Percentiles rank a stretch among this genome's conserved stretches.
These are phyloP conservation scores for Neoascochyta sp. DNA, from an alignment of 2,329 filamentous ascomycete genomes.

Conservation along the genomic window DNA sequence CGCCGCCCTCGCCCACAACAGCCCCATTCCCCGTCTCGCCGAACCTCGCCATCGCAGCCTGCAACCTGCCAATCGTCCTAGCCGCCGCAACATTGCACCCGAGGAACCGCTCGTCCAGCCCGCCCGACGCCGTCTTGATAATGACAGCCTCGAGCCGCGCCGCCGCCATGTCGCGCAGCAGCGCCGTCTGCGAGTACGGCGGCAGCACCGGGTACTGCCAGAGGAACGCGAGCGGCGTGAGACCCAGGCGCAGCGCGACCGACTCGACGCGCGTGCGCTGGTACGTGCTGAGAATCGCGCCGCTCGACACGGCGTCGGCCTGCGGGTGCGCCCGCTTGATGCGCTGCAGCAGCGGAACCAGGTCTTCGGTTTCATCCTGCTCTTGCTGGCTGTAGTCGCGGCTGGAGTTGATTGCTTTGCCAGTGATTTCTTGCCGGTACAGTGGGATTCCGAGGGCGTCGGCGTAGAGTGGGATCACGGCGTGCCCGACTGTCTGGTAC, in stretches of 20 bases:
- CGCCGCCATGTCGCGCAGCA: constrained; percentile 77
- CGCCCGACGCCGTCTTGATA: constrained; percentile 90
- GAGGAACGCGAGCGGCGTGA: constrained; percentile 78
- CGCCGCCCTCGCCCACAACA: constrained; percentile 85
- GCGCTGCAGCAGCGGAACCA: constrained; percentile 68
- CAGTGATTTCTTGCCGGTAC: constrained; percentile 73
- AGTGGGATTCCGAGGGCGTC: constrained; percentile 75
- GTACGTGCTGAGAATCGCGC: constrained; percentile 91
- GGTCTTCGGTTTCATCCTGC: constrained; percentile 81
- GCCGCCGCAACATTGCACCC: constrained; percentile 72
- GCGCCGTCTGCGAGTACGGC: constrained; percentile 44
- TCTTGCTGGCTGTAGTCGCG: constrained; percentile 59
- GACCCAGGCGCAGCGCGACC: constrained; percentile 76
- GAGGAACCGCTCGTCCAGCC: constrained; percentile 73
- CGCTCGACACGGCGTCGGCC: constrained; percentile 82
- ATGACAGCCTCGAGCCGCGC: constrained; percentile 82
- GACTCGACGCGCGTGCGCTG: constrained; percentile 95
- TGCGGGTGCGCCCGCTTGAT: constrained; percentile 69
- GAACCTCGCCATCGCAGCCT: constrained; percentile 62
- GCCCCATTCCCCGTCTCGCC: constrained; percentile 63
- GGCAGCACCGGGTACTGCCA: constrained; percentile 86
- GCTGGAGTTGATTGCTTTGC: constrained; percentile 65
- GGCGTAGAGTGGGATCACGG: constrained; percentile 79
- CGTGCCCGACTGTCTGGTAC: constrained; percentile 97
- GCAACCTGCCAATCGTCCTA: constrained; percentile 46